Evolutionary conservation across 352 stramenopile species (phyloP), one percentile per base, ranked within the genome.

Genomic region (Phytophthora cryptogea): DNA sequence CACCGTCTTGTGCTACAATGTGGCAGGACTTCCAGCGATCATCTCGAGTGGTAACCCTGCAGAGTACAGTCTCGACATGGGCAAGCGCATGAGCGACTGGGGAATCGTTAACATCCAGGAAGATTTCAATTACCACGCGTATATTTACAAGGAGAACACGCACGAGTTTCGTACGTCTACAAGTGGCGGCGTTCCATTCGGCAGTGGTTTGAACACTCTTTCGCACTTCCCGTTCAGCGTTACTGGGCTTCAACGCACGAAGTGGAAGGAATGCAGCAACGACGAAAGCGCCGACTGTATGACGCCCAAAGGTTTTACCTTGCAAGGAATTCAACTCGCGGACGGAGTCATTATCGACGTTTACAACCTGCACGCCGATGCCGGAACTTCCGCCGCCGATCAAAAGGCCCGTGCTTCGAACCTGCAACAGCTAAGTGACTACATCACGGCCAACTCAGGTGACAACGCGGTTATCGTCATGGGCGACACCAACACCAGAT

Each of bases 241-340:
- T n/a, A 68, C 57, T 10, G 70, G 63, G 13, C 26, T 82, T 5
- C 59, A 80, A 27, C 76, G 76, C 17, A 53, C 70, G 42, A 69
- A 76, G 41, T 82, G 75, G 75, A 59, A 28, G 28, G 69, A 61
- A 20, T 86, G 76, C 51, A 86, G 64, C 55, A 79, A 66, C 35
- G 58, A 69, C 49, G 70, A 86, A 4, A 64, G 73, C 16, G 62
- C 65, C 33, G 76, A 86, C 60, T 86, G 76, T 55, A 61, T 86
- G 45, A 86, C 76, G 6, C 76, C 76, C 11, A 86, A 86, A 62
- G 76, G 76, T 13, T 86, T 86, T 47, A 86, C 73, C 6, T 57
- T 71, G 33, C 44, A 78, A 33, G 58, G 72, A 35, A 53, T 86
- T 39, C 57, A 82, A 47, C 54, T 86, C 41, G 73, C 59, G 0